A percentile compares a stretch with the other conserved stretches of the same genome.
Conservation (phyloP, 2,329 filamentous ascomycete genomes). For the Pleurostoma richardsiae region DNA sequence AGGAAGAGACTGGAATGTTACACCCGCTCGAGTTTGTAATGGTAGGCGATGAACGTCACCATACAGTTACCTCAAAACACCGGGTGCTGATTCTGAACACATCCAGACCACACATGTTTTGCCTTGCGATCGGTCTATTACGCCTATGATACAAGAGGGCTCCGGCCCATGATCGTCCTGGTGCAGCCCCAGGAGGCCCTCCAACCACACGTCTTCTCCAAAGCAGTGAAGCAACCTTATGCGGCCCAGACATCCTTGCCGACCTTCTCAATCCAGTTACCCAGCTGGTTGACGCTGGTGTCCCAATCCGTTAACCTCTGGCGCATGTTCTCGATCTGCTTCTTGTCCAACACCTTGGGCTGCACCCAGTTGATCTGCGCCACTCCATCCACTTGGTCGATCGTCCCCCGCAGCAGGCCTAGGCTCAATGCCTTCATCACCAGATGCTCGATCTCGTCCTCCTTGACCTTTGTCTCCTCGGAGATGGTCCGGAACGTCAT, state of each 20-base stretch:
- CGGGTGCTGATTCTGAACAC: background rate
- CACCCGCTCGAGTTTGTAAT: too few relatives aligned
- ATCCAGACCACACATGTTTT: background rate
- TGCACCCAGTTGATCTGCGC: slow-evolving; percentile 98
- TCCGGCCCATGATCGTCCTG: background rate
- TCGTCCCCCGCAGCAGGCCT: slow-evolving; percentile 82
- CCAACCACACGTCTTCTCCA: too few relatives aligned
- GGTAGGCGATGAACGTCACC: too few relatives aligned
- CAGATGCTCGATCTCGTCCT: slow-evolving; percentile 92
- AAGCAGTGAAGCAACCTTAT: slow-evolving; percentile 28
- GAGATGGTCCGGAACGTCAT: slow-evolving; percentile 89
- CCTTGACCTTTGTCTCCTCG: slow-evolving; percentile 85
- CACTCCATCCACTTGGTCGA: slow-evolving; percentile 92
- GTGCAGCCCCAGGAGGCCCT: too few relatives aligned
- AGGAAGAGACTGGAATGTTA: too few relatives aligned
- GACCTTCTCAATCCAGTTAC: slow-evolving; percentile 92
- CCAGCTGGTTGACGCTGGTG: slow-evolving; percentile 88
- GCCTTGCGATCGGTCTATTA: slow-evolving; percentile 4
- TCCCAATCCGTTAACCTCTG: slow-evolving; percentile 89
- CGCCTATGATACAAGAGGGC: slow-evolving; percentile 9
- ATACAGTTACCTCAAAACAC: too few relatives aligned
- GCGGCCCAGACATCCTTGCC: slow-evolving; percentile 96
- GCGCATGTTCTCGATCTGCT: slow-evolving; percentile 91
- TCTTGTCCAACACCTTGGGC: slow-evolving; percentile 94
- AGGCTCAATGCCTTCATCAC: slow-evolving; percentile 99